Base-by-base conservation (phyloP, 495 filamentous ascomycete genomes). In the Extremus antarcticus region DNA sequence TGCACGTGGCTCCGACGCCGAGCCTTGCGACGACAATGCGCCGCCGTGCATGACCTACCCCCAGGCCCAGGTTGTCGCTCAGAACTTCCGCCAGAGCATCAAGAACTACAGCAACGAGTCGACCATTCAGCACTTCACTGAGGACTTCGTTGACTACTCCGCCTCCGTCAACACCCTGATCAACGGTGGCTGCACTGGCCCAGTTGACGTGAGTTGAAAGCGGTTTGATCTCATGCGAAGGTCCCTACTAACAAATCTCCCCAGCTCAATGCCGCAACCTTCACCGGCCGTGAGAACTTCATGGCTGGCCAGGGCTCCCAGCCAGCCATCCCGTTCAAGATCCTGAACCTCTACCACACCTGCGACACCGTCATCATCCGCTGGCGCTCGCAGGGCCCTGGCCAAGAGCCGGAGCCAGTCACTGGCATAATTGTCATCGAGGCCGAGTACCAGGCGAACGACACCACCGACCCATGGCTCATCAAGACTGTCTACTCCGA, bases 331-430 rank as follows among this genome's bases (percentile, higher is more conserved):
- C 46, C 46, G 9, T 48, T 48, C 46, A 25, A 48, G 46, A 24
- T 24, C 20, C 21, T 48, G 21, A 56, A 55, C 57, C 7, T 60
- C 3, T 60, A 52, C 52, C 54, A 60, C 57, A 56, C 50, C 40
- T 60, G 57, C 57, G 57, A 60, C 53, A 56, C 52, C 48, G 57
- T 60, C 57, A 29, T 60, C 57, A 21, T 60, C 53, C 57, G 53
- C 53, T 60, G 57, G 57, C 47, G 47, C 47, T 51, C 53, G 2
- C 24, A 51, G 24, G 25, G 54, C 35, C 21, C 56, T 24, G 19
- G 43, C 32, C 21, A 22, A 10, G 38, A 47, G 15, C 53, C 57
- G 9, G 47, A 60, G 57, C 40, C 38, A 45, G 57, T 60, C 53
- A 60, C 57, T 39, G 57, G 57, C 48, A 60, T 56, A 53, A 60